A percentile compares a stretch with the other conserved stretches of the same genome.
Conservation (phyloP, 108 stramenopile species). For the Cyclostephanos invisitatus region DNA sequence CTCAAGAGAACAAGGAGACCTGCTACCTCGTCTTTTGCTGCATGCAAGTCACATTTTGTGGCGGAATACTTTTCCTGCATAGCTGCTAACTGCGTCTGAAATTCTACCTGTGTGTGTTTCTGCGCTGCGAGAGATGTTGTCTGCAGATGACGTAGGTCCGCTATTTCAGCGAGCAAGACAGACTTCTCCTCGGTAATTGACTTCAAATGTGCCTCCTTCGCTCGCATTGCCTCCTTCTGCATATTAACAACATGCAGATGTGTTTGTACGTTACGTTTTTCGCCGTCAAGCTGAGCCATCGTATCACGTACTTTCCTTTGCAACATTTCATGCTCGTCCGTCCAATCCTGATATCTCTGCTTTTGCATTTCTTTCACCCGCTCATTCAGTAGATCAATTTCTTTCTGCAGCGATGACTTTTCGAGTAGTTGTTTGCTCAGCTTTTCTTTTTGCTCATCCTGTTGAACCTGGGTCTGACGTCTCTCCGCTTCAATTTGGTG, state of each 20-base stretch:
- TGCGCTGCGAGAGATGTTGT: slow-evolving; percentile 8
- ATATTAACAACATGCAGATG: slow-evolving; percentile 13
- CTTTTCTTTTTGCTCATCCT: slow-evolving; percentile 15
- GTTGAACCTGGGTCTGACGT: background rate
- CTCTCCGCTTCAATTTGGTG: slow-evolving; percentile 30
- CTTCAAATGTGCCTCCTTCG: slow-evolving; percentile 20
- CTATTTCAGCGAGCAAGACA: slow-evolving; percentile 13
- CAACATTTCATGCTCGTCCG: slow-evolving; percentile 21
- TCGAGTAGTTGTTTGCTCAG: slow-evolving; percentile 19
- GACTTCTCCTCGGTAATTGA: slow-evolving; percentile 21
- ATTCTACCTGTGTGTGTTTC: background rate
- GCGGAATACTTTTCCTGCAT: slow-evolving; percentile 10
- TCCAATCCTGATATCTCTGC: slow-evolving; percentile 22
- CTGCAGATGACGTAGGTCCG: slow-evolving; percentile 7
- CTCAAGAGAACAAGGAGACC: slow-evolving; percentile 34
- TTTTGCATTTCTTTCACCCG: slow-evolving; percentile 29
- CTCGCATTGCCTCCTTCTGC: slow-evolving; percentile 23
- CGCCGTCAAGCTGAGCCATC: slow-evolving; percentile 15
- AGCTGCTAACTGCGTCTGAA: slow-evolving; percentile 9
- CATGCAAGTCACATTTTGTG: slow-evolving; percentile 15
- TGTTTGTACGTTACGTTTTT: slow-evolving; percentile 25
- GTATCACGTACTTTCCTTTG: background rate
- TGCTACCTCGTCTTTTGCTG: slow-evolving; percentile 27
- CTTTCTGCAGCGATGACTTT: slow-evolving; percentile 29
- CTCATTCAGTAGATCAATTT: slow-evolving; percentile 18